These are phyloP conservation scores for Daldinia eschscholtzii DNA, from an alignment of 2,329 filamentous ascomycete species.

Conservation along the genomic window DNA sequence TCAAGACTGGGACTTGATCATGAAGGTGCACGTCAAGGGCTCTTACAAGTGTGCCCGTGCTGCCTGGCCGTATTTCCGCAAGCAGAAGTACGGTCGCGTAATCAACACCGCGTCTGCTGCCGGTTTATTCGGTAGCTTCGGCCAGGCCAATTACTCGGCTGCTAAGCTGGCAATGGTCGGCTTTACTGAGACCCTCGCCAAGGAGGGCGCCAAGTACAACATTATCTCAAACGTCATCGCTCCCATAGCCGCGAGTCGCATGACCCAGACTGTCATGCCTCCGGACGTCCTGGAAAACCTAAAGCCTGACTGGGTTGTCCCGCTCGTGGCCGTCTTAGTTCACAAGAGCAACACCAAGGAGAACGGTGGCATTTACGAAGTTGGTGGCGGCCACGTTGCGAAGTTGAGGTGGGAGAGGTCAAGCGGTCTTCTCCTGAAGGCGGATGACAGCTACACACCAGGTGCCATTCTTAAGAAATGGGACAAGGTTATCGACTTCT, in stretches of 20 bases:
- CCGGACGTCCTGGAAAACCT: conserved; percentile 88
- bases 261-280: conserved; percentile 96
- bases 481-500: conserved; percentile 89
- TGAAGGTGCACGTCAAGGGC: conserved; percentile 91
- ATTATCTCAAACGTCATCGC: conserved; percentile 96
- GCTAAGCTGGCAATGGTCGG: conserved; percentile 96
- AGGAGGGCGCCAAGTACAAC: conserved; percentile 98
- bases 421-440: conserved; percentile 87
- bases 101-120: conserved; percentile 98
- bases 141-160: conserved; percentile 96
- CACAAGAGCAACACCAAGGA: conserved; percentile 87
- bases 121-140: conserved; percentile 94
- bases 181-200: conserved; percentile 97
- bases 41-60: conserved; percentile 96
- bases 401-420: conserved; percentile 97
- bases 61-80: conserved; percentile 97
- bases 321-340: conserved; percentile 87
- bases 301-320: conserved; percentile 95
- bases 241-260: conserved; percentile 92
- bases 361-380: conserved; percentile 92
- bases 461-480: conserved; percentile 90
- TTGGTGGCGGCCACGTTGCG: conserved; percentile 89
- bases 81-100: conserved; percentile 97
- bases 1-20: conserved; percentile 94
- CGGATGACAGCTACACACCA: conserved; percentile 88